Evolutionary conservation across 352 stramenopile genomes (phyloP).

Genomic region (Pythium dissimile): DNA sequence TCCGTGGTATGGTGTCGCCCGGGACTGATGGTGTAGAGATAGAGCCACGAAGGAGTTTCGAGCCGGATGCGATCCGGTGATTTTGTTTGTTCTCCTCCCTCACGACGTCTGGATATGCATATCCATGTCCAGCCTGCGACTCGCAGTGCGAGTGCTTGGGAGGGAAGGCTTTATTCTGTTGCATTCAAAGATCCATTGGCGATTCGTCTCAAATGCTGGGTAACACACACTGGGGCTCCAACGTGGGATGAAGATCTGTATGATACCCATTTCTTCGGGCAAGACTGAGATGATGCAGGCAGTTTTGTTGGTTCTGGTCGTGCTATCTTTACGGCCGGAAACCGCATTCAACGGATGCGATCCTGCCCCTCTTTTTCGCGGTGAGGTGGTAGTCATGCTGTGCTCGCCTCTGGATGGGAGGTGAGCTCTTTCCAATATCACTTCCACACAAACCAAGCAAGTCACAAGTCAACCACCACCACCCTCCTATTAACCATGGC

Average conservation of each 20-base stretch:
- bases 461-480: constrained; percentile 2
- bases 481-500: constrained; percentile 2
- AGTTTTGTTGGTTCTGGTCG: not conserved
- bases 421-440: not conserved
- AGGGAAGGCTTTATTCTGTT: too few species aligned
- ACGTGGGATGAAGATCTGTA: not conserved
- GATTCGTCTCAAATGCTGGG: not conserved
- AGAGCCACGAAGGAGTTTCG: too few species aligned
- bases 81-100: too few species aligned
- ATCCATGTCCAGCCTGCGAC: too few species aligned
- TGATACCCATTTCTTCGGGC: not conserved
- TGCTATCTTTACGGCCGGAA: not conserved
- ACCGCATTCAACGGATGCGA: not conserved
- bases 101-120: too few species aligned
- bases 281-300: not conserved
- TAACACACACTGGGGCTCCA: too few species aligned
- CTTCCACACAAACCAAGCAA: constrained; percentile 3
- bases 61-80: too few species aligned
- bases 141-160: too few species aligned
- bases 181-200: too few species aligned
- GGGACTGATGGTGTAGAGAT: too few species aligned
- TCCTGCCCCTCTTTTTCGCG: not conserved
- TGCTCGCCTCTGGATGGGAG: not conserved
- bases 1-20: too few species aligned
- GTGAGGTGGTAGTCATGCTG: too few species aligned